Base-by-base conservation (phyloP, 768 basidiomycete species). In the Tylopilus sp. region DNA sequence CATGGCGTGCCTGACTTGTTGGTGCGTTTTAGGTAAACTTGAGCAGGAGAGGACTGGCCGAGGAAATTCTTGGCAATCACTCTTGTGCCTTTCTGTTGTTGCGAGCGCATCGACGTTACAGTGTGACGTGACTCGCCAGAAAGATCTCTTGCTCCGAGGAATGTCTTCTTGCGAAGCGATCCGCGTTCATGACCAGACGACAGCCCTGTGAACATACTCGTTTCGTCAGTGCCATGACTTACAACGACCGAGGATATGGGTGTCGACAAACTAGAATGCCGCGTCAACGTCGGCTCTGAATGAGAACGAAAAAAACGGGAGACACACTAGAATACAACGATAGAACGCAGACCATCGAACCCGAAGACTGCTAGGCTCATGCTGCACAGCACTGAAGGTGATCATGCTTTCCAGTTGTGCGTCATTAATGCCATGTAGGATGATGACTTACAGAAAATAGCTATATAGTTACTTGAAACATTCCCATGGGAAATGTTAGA, bases 381-480 rank as follows among this genome's bases (percentile, higher is more conserved):
- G n/a, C 47, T 31, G n/a, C 44, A 51, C 2, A 53, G 10, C 31
- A 63, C 57, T 63, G n/a, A 15, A 26, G 6, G 0, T 20, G 17
- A 30, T 46, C 40, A 36, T 45, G 20, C 10, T 5, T 17, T 21
- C 17, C 12, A 43, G 21, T 8, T 11, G 20, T 36, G 20, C 12
- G 6, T 22, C 8, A 18, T 30, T 26, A 8, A 6, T 6, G 17
- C 20, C 20, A 17, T 42, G 38, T 3, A 5, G 2, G 28, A 38
- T 18, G 35, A n/a, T 36, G 31, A 55, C 55, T 56, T 47, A 78
- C 78, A 49, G 50, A 75, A 74, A 8, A 77, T 51, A 4, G 73
- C 41, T 33, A 73, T 40, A 58, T 74, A 78, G 1, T 74, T 73
- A 66, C 73, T 72, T 4, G 72, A 69, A 9, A 77, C 73, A 59